Evolutionary conservation across 2,329 filamentous ascomycete genomes (phyloP).

Genomic region (Dactylellina cionopaga): DNA sequence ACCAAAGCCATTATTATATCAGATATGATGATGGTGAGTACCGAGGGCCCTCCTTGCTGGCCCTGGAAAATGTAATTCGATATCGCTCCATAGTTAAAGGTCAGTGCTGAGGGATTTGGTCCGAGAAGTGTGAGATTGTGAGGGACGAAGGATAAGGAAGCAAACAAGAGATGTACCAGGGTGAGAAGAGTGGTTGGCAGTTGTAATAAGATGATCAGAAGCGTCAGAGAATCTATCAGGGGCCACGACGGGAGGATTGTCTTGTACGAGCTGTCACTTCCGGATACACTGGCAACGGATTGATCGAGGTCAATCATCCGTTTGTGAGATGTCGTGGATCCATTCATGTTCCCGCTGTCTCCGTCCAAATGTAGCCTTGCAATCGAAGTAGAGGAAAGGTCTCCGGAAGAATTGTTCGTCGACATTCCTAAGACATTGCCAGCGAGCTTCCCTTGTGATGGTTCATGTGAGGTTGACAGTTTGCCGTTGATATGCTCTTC

Average conservation of each 20-base stretch:
- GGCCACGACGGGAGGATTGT: constrained; percentile 68
- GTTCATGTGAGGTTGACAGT: constrained; percentile 26
- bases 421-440: constrained; percentile 41
- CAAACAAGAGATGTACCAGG: constrained; percentile 68
- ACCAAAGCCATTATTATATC: constrained; percentile 65
- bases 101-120: constrained; percentile 64
- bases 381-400: constrained; percentile 54
- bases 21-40: constrained; percentile 66
- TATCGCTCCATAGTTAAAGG: constrained; percentile 64
- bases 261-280: constrained; percentile 45
- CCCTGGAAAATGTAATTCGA: constrained; percentile 64
- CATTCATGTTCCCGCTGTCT: constrained; percentile 51
- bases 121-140: constrained; percentile 60
- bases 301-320: constrained; percentile 57
- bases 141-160: constrained; percentile 68
- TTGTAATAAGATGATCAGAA: constrained; percentile 68
- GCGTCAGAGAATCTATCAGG: constrained; percentile 68
- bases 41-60: constrained; percentile 66
- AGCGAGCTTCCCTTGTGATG: constrained; percentile 31
- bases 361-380: constrained; percentile 52
- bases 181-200: constrained; percentile 68
- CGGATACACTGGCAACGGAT: constrained; percentile 50
- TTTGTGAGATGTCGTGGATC: constrained; percentile 53
- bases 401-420: constrained; percentile 43
- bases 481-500: constrained; percentile 28